A percentile compares a stretch with the other conserved stretches of the same genome.
phyloP scores from a whole-genome alignment of 78 protist species.

The Polysphondylium violaceum region DNA sequence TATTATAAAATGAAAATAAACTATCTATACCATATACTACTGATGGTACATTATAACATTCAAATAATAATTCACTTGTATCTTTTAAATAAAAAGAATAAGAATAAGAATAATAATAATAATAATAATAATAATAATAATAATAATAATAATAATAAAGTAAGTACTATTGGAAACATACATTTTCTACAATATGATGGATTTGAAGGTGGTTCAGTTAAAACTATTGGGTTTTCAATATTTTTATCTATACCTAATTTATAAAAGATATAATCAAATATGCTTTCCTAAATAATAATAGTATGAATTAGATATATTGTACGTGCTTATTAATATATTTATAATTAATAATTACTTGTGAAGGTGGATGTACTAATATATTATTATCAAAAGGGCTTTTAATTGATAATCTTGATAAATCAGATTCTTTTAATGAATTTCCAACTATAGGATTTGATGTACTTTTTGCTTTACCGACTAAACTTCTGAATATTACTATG shows the following conservation, averaged over 20 bases:
- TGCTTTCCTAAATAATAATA: conserved; percentile 61
- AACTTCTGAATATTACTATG: conserved; percentile 56
- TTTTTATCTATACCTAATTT: conserved; percentile 40
- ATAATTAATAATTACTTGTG: no score
- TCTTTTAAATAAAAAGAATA: conserved; percentile 9
- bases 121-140: not conserved
- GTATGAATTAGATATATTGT: not conserved
- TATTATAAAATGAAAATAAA: conserved; percentile 65
- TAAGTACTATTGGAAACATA: not conserved
- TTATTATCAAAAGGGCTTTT: conserved; percentile 77
- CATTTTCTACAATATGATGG: conserved; percentile 82
- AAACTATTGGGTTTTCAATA: conserved; percentile 58
- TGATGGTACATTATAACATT: conserved; percentile 73
- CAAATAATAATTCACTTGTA: conserved; percentile 76
- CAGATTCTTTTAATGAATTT: conserved; percentile 64
- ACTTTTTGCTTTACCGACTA: conserved; percentile 72
- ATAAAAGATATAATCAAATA: conserved; percentile 69
- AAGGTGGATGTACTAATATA: conserved; percentile 76
- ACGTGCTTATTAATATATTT: not conserved
- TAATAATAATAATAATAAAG: not conserved
- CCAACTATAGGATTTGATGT: conserved; percentile 68
- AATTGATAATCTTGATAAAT: conserved; percentile 34
- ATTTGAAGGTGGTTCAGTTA: conserved; percentile 73
- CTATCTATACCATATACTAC: conserved; percentile 76
- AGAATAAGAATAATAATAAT: not conserved